A percentile compares a stretch with the other conserved stretches of the same genome.
Evolutionary conservation across 805 yeast species (phyloP).

Genomic region (Zygoascus biomembranicola): DNA sequence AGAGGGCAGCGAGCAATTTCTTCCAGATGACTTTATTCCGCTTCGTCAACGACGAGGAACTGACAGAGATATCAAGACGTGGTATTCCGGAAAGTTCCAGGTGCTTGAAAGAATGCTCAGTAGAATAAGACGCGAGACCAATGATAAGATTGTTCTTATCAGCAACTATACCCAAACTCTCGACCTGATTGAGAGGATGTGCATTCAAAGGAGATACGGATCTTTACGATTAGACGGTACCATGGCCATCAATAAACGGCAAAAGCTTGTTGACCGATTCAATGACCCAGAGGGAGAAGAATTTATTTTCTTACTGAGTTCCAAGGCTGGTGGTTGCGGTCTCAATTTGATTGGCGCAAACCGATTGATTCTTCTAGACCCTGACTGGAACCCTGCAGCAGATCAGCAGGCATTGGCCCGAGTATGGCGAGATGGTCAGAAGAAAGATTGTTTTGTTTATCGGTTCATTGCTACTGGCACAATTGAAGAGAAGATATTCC

Average conservation of each 20-base stretch:
- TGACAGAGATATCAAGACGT: conserved; percentile 62
- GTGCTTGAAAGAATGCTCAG: conserved; percentile 78
- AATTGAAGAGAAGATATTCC: conserved; percentile 93
- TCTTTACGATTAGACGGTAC: conserved; percentile 84
- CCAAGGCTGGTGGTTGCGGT: conserved; percentile 99
- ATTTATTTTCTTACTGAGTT: conserved; percentile 79
- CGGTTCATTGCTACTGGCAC: conserved; percentile 91
- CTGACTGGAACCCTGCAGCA: conserved; percentile 98
- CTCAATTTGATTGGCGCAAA: conserved; percentile 95
- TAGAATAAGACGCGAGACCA: conserved; percentile 68
- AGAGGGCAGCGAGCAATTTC: conserved; percentile 48
- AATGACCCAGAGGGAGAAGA: conserved; percentile 86
- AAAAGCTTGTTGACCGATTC: conserved; percentile 82
- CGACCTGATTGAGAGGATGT: conserved; percentile 81
- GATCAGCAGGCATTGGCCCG: conserved; percentile 97
- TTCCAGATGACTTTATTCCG: conserved; percentile 69
- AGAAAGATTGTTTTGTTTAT: conserved; percentile 91
- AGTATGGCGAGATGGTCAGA: conserved; percentile 99
- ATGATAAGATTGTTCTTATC: conserved; percentile 90
- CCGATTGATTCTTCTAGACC: conserved; percentile 75
- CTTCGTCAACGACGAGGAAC: conserved; percentile 38
- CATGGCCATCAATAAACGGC: conserved; percentile 84
- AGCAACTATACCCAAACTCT: conserved; percentile 93
- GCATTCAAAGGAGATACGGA: conserved; percentile 69
- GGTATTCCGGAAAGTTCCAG: conserved; percentile 79